A percentile compares a stretch with the other conserved stretches of the same genome.
These are phyloP conservation scores for Phytopythium vexans DNA, from an alignment of 352 stramenopile species.

Conservation along the genomic window DNA sequence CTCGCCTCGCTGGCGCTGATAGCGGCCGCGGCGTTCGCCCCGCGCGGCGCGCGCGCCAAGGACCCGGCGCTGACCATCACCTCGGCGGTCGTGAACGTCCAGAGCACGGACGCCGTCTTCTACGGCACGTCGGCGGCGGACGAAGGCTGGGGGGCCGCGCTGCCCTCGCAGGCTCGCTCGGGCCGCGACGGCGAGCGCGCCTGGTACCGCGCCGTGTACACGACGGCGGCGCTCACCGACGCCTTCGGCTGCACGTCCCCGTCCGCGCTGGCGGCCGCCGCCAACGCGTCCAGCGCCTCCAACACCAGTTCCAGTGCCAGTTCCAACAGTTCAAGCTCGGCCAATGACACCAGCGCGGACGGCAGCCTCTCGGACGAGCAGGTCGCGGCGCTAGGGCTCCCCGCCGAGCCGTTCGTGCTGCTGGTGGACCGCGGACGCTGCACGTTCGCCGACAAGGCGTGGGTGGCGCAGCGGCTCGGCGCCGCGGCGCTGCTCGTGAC, in stretches of 20 bases:
- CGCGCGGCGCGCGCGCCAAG: constrained; percentile 10
- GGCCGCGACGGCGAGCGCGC: constrained; percentile 26
- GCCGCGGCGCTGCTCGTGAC: constrained; percentile 68
- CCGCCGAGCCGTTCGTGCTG: constrained; percentile 48
- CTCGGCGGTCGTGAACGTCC: constrained; percentile 57
- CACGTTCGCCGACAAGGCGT: constrained; percentile 74
- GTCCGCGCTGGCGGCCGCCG: constrained; percentile 16
- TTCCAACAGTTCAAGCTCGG: constrained; percentile 1
- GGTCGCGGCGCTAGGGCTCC: constrained; percentile 13
- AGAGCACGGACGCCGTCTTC: constrained; percentile 44
- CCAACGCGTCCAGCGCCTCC: constrained; percentile 9
- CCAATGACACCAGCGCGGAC: constrained; percentile 8
- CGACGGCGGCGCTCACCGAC: constrained; percentile 31
- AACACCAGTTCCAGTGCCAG: too few relatives aligned
- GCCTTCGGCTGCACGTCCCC: constrained; percentile 50
- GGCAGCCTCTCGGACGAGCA: constrained; percentile 1
- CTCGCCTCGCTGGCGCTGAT: constrained; percentile 8
- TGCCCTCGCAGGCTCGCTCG: constrained; percentile 47
- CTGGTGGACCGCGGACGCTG: constrained; percentile 71
- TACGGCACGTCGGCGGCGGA: constrained; percentile 54
- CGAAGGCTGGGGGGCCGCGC: constrained; percentile 44
- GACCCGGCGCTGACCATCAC: constrained; percentile 33
- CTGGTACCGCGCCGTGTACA: constrained; percentile 56
- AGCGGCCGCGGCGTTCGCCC: background rate
- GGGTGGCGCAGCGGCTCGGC: constrained; percentile 62